A percentile compares a stretch with the other conserved stretches of the same genome.
These are phyloP conservation scores for Microbotryum lychnidis-dioicae DNA, from an alignment of 1,284 basidiomycete species.

Conservation along the genomic window DNA sequence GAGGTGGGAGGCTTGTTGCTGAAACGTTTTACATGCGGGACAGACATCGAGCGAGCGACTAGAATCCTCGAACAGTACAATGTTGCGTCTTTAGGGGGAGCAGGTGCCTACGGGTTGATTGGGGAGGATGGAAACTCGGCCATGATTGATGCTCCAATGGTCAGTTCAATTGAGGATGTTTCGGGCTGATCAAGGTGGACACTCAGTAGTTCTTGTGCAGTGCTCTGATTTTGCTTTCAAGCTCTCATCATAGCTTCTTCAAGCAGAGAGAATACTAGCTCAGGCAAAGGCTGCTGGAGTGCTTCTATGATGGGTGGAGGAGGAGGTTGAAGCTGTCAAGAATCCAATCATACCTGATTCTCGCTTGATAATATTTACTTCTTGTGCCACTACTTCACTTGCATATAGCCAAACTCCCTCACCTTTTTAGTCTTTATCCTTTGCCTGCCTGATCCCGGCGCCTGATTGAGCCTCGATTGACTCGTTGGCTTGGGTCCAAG, in stretches of 20 bases:
- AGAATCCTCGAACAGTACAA: slow-evolving; percentile 58
- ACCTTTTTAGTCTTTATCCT: too few species aligned
- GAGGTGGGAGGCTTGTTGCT: not conserved
- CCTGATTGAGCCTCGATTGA: too few species aligned
- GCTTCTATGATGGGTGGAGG: slow-evolving; percentile 37
- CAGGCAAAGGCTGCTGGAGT: slow-evolving; percentile 59
- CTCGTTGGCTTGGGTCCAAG: too few species aligned
- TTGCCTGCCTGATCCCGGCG: too few species aligned
- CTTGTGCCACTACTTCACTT: too few species aligned
- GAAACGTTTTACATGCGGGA: not conserved
- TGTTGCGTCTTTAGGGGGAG: slow-evolving; percentile 40
- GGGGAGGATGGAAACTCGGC: slow-evolving; percentile 49
- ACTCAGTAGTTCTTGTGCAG: not conserved
- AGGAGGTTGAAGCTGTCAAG: too few species aligned
- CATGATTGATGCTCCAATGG: slow-evolving; percentile 91
- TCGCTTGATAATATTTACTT: too few species aligned
- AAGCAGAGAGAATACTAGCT: slow-evolving; percentile 56
- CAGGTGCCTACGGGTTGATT: slow-evolving; percentile 59
- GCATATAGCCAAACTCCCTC: too few species aligned
- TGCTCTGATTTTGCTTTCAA: not conserved
- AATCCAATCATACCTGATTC: too few species aligned
- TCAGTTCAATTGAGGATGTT: slow-evolving; percentile 46
- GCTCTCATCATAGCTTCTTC: slow-evolving; percentile 15
- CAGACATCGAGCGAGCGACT: slow-evolving; percentile 70
- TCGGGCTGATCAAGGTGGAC: too few species aligned